A percentile compares a stretch with the other conserved stretches of the same genome.
Evolutionary conservation across 1,139 yeast genomes (phyloP).

Genomic region (Hansenula sp.): DNA sequence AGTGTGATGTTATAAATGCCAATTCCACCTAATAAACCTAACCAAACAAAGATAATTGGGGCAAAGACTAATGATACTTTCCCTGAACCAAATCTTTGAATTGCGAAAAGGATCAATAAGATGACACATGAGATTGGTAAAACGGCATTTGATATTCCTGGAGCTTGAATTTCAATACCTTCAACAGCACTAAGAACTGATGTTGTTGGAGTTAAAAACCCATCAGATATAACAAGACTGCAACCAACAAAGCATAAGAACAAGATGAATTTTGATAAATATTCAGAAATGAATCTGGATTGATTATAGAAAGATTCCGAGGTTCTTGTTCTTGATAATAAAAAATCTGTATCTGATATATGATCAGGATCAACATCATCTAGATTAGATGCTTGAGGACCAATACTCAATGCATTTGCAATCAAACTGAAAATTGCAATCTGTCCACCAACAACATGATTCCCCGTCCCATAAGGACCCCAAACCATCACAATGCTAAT

Average conservation of each 20-base stretch:
- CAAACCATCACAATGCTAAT: neutral
- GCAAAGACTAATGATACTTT: slow-evolving; percentile 1
- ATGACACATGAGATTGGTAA: neutral
- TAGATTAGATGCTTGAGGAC: neutral
- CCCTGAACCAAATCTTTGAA: slow-evolving; percentile 1
- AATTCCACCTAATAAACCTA: neutral
- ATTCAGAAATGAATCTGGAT: neutral
- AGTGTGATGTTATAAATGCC: neutral
- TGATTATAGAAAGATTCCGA: neutral
- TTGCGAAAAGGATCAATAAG: neutral
- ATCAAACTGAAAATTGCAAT: neutral
- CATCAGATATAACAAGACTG: slow-evolving; percentile 1
- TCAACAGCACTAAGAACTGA: neutral
- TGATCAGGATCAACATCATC: neutral
- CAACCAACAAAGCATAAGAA: slow-evolving; percentile 1
- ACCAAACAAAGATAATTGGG: neutral
- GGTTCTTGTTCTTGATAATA: slow-evolving; percentile 3
- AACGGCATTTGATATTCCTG: neutral
- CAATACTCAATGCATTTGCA: neutral
- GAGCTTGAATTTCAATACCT: slow-evolving; percentile 1
- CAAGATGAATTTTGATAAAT: neutral
- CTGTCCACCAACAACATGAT: neutral
- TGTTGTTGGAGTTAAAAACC: slow-evolving; percentile 1
- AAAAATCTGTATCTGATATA: neutral
- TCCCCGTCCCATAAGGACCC: neutral